Base-by-base conservation (phyloP, 164 flowering plant genomes). In the Piper betle region DNA sequence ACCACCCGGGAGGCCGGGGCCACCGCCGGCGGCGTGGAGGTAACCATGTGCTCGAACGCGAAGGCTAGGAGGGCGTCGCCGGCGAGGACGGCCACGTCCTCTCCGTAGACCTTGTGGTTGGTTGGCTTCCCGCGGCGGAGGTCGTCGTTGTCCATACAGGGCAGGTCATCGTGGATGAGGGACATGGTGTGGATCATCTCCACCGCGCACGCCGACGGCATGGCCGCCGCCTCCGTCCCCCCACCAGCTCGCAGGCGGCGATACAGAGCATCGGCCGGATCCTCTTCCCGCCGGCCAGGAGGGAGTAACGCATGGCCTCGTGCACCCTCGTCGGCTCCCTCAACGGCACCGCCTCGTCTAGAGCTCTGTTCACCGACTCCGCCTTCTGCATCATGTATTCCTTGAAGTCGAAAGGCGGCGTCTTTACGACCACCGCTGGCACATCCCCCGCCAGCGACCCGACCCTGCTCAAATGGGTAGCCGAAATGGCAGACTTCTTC, bases 181-280 rank as follows among this genome's bases (percentile, higher is more conserved):
- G 87, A 82, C 93, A 82, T 84, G 66, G 86, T 80, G 75, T 84
- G 89, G 37, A 86, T 81, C 93, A 86, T 86, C 74, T 86, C 93
- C 4, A 82, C 83, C 0, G 87, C 87, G 60, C 89, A 82, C 7
- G 87, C 93, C 3, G 83, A 73, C 0, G 89, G 79, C 87, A 86
- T 82, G 2, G 84, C 87, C 52, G 58, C 58, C 16, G 71, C 59
- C 39, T 79, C 78, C 1, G 55, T 20, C 7, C 88, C 88, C 5
- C 88, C 90, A 84, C 85, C 39, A 87, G 84, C 64, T 83, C 90
- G 58, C 90, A 80, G 5, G 94, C 87, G 3, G 94, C 87, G 52
- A 86, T 59, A 61, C 87, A 86, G 64, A 84, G 82, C 20, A 79
- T 58, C 0, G 88, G 88, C 0, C 90, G 70, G 20, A 84, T 83